A percentile compares a stretch with the other conserved stretches of the same genome.
Conservation (phyloP, 352 stramenopile species). For the Pythium phragmiticola region DNA sequence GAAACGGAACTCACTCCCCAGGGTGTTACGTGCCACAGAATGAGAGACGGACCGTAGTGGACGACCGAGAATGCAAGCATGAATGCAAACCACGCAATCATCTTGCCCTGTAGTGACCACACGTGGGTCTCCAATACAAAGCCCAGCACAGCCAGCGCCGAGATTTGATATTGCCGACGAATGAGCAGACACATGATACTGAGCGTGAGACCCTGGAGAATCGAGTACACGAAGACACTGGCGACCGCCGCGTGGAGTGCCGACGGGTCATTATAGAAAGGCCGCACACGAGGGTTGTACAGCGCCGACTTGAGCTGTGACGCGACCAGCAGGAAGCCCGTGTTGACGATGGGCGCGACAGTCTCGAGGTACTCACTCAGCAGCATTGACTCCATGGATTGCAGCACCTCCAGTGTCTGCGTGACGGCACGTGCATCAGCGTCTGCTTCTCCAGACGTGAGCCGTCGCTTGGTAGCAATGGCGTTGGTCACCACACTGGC, state of each 20-base stretch:
- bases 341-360: constrained; percentile 8
- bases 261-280: constrained; percentile 41
- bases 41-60: constrained; percentile 16
- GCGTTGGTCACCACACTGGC: too few species aligned
- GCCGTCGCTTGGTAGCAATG: neutral
- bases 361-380: constrained; percentile 25
- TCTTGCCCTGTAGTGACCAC: constrained; percentile 16
- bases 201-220: neutral
- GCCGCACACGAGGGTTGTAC: constrained; percentile 46
- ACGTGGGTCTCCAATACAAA: constrained; percentile 21
- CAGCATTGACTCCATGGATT: constrained; percentile 10
- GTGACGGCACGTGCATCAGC: constrained; percentile 5
- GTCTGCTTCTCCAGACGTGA: neutral
- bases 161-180: constrained; percentile 12
- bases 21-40: too few species aligned
- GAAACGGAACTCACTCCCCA: neutral
- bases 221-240: neutral
- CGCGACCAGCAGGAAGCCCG: neutral
- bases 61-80: constrained; percentile 23
- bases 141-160: constrained; percentile 4
- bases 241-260: constrained; percentile 41
- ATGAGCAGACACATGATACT: constrained; percentile 5
- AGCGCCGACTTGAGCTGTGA: constrained; percentile 32
- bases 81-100: constrained; percentile 16
- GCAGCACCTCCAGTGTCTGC: constrained; percentile 12